phyloP scores from a whole-genome alignment of 768 basidiomycete species.

The Hortiboletus campestris region DNA sequence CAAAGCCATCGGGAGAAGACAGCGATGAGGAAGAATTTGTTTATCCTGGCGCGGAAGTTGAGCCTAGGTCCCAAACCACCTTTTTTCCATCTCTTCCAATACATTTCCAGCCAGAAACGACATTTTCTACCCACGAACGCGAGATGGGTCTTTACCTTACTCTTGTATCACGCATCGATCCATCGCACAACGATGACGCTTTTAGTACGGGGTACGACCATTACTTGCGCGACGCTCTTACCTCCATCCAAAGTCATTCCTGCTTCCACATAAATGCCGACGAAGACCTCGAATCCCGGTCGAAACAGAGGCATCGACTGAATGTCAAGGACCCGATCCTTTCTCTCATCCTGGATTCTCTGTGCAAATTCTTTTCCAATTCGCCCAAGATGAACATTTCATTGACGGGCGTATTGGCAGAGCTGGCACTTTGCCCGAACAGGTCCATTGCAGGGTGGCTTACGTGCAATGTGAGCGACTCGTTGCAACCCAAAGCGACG shows the following conservation, averaged over 20 bases:
- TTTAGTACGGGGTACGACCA: conserved; percentile 87
- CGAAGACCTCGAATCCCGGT: conserved; percentile 36
- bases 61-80: conserved; percentile 13
- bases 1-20: conserved; percentile 34
- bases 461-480: conserved; percentile 57
- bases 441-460: conserved; percentile 89
- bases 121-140: conserved; percentile 76
- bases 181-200: conserved; percentile 61
- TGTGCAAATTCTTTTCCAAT: conserved; percentile 82
- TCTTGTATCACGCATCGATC: conserved; percentile 75
- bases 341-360: conserved; percentile 61
- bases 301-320: conserved; percentile 66
- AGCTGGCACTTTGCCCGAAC: conserved; percentile 81
- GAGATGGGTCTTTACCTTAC: conserved; percentile 81
- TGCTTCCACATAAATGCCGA: conserved; percentile 52
- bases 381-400: conserved; percentile 86
- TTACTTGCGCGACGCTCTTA: conserved; percentile 74
- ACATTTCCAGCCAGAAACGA: conserved; percentile 67
- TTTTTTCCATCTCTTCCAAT: conserved; percentile 30
- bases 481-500: conserved; percentile 11
- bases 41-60: conserved; percentile 36
- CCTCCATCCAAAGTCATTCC: conserved; percentile 62
- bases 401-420: conserved; percentile 77
- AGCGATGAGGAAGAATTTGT: conserved; percentile 53
- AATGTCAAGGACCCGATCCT: conserved; percentile 77